These are phyloP conservation scores for Pestalotiopsis fici DNA, from an alignment of 2,329 filamentous ascomycete genomes.

Conservation along the genomic window DNA sequence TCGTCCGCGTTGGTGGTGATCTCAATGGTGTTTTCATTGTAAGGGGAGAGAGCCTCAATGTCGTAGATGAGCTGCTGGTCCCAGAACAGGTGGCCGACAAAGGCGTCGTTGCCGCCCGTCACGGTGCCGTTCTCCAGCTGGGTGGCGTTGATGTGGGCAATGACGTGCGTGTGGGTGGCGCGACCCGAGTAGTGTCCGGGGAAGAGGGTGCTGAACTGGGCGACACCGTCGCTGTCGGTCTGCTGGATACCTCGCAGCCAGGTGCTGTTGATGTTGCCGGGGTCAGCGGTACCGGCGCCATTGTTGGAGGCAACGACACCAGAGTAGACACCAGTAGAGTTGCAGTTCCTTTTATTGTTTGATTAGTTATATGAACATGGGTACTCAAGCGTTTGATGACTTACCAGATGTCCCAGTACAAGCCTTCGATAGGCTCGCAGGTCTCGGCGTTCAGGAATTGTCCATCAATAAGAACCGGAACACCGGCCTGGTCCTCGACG, in stretches of 20 bases:
- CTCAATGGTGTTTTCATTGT: neutral
- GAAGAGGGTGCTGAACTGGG: slow-evolving; percentile 41
- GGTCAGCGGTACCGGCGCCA: slow-evolving; percentile 36
- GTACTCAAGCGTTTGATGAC: neutral
- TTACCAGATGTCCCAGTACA: slow-evolving; percentile 54
- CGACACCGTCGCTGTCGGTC: slow-evolving; percentile 42
- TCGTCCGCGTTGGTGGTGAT: slow-evolving; percentile 1
- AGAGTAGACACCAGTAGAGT: slow-evolving; percentile 48
- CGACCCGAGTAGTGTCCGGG: slow-evolving; percentile 45
- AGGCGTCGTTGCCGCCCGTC: slow-evolving; percentile 41
- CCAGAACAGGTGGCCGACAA: slow-evolving; percentile 67
- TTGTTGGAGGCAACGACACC: slow-evolving; percentile 38
- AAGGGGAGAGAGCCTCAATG: slow-evolving; percentile 2
- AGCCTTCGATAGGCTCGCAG: slow-evolving; percentile 48
- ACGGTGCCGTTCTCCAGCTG: slow-evolving; percentile 45
- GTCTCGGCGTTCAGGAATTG: slow-evolving; percentile 56
- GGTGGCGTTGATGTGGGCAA: slow-evolving; percentile 42
- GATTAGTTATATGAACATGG: no score
- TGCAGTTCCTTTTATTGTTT: slow-evolving; percentile 24
- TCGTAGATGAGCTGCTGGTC: slow-evolving; percentile 55
- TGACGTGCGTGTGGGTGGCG: slow-evolving; percentile 49
- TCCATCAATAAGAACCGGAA: slow-evolving; percentile 50
- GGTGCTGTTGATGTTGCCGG: slow-evolving; percentile 40
- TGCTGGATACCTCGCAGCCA: slow-evolving; percentile 41
- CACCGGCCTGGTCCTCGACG: slow-evolving; percentile 45